Base-by-base conservation (phyloP, 768 basidiomycete genomes). In the Clitopilus passeckerianus region DNA sequence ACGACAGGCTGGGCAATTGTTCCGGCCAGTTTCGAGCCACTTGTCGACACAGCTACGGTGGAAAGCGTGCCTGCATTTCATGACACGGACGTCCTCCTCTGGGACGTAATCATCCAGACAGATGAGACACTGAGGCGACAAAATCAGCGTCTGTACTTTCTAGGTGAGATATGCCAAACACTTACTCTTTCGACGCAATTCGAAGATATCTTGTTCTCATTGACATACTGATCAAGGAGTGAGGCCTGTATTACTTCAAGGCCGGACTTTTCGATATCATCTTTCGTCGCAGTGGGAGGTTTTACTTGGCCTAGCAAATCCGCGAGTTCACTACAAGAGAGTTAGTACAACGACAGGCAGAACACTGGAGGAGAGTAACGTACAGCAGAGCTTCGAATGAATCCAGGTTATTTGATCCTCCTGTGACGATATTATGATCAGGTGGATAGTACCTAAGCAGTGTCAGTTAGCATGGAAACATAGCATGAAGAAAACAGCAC, bases 1-100 rank as follows among this genome's bases (percentile, higher is more conserved):
- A 54, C 95, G 87, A 74, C 95, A 97, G 6, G 92, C 92, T 34
- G 95, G 95, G 70, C 95, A 97, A 60, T 92, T 93, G 66, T 97
- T 97, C 59, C 86, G 80, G 2, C 94, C 93, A 5, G 82, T 85
- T 69, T 87, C 82, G 34, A 96, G 76, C 93, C 95, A 96, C 60
- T 80, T 86, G 68, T 97, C 95, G 6, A 97, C 92, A 64, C 95
- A 97, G 20, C 70, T 74, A 66, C 86, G 86, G 68, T 98, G 95
- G 80, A 95, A 98, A n/a, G 84, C 87, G 73, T 98, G 95, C 63
- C 84, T 82, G 72, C 95, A 97, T 5, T 74, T 74, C 75, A 98
- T 80, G 34, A 97, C 73, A 23, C 95, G 86, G 53, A 95, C 73
- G 24, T 93, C 86, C 50, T 93, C 91, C 46, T 90, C 87, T 1